Evolutionary conservation across 768 basidiomycete species (phyloP), one percentile per base, ranked within the genome.

Genomic region (Obba rivulosa): DNA sequence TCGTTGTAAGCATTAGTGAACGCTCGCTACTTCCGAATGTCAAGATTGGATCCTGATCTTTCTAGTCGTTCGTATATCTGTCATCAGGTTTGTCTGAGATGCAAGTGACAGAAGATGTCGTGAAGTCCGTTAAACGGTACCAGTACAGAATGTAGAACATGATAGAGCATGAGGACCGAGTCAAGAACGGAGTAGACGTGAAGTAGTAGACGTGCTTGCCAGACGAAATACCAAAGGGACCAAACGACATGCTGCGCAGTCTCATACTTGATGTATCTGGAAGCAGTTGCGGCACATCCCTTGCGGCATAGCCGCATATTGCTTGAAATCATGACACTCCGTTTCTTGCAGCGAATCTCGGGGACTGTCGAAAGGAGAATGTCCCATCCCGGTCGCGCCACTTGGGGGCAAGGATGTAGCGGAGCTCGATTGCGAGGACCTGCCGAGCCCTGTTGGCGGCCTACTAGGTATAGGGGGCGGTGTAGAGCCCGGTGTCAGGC

Each of bases 211-310:
- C 7, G 5, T 31, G 28, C 13, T 13, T 13, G 13, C 7, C 5
- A 31, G 28, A 31, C 13, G 28, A 31, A 7, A 31, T 31, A 3
- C 13, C 3, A 17, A 8, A 39, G n/a, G n/a, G n/a, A n/a, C n/a
- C n/a, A n/a, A n/a, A n/a, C n/a, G n/a, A n/a, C n/a, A n/a, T n/a
- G n/a, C n/a, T n/a, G n/a, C n/a, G n/a, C n/a, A n/a, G n/a, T n/a
- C 39, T 34, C 35, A 45, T 8, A 13, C 25, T 31, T 41, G 40
- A 46, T 82, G 80, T 59, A 70, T 66, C 64, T 79, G 74, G 57
- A 79, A 78, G 62, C 85, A 88, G 54, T 79, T 81, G 53, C 71
- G 80, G 64, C 85, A 85, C 67, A 79, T 71, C 7, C 83, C 82
- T 59, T 74, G 73, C 40, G 73, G 69, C 66, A 85, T 81, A 68